These are phyloP conservation scores for Ganoderma sp. DNA, from an alignment of 1,284 basidiomycete genomes.

Conservation along the genomic window DNA sequence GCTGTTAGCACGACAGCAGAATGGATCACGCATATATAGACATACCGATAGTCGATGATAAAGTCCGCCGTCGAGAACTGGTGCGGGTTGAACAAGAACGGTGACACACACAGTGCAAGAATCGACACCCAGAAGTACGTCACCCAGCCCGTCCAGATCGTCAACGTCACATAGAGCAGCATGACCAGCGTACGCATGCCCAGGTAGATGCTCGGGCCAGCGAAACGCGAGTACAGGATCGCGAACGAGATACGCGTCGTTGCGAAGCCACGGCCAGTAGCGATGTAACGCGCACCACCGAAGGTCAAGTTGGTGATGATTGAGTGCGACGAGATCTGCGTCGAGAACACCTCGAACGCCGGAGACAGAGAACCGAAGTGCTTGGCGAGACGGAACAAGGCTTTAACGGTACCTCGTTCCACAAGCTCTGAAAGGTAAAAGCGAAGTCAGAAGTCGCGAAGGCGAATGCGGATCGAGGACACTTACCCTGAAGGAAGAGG, in stretches of 20 bases:
- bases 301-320: slow-evolving; percentile 95
- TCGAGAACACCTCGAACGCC: slow-evolving; percentile 94
- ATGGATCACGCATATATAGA: slow-evolving; percentile 9
- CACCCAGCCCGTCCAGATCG: slow-evolving; percentile 88
- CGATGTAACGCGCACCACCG: slow-evolving; percentile 95
- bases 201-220: slow-evolving; percentile 94
- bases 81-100: slow-evolving; percentile 97
- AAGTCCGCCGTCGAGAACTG: slow-evolving; percentile 96
- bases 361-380: slow-evolving; percentile 94
- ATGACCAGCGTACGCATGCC: slow-evolving; percentile 91
- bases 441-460: slow-evolving; percentile 23
- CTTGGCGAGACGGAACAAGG: slow-evolving; percentile 86
- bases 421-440: slow-evolving; percentile 71
- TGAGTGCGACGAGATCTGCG: slow-evolving; percentile 95
- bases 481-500: slow-evolving; percentile 88
- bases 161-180: slow-evolving; percentile 89
- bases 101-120: slow-evolving; percentile 86
- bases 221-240: slow-evolving; percentile 94
- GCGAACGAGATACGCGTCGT: slow-evolving; percentile 92
- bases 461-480: background rate
- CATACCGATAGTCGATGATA: slow-evolving; percentile 91
- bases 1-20: slow-evolving; percentile 21
- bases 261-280: slow-evolving; percentile 98
- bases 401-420: slow-evolving; percentile 89
- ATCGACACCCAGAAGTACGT: slow-evolving; percentile 97